Evolutionary conservation across 768 basidiomycete species (phyloP).

Genomic region (Inosperma sp.): DNA sequence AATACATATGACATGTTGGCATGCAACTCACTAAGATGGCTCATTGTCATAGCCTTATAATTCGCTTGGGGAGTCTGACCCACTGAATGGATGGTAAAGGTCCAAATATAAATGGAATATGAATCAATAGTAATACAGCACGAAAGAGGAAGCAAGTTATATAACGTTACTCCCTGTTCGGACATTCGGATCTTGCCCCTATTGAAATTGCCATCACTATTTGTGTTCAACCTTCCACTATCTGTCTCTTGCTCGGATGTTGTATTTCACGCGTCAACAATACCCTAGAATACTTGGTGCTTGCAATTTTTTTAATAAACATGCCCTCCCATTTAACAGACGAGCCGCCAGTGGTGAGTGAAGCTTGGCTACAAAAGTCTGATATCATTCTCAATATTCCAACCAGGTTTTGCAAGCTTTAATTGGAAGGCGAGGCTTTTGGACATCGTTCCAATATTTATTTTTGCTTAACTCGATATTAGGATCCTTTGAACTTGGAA

Average conservation of each 20-base stretch:
- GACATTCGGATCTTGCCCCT: too few species aligned
- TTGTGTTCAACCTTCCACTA: too few species aligned
- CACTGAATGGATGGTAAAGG: too few species aligned
- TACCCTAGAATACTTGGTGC: constrained; percentile 11
- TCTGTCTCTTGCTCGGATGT: too few species aligned
- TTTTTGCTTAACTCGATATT: not conserved
- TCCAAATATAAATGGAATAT: too few species aligned
- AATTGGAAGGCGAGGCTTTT: constrained; percentile 39
- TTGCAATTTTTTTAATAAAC: too few species aligned
- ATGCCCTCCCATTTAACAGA: constrained; percentile 11
- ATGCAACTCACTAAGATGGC: constrained; percentile 25
- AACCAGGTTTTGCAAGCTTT: constrained; percentile 37
- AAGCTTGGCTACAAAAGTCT: not conserved
- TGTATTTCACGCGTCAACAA: constrained; percentile 14
- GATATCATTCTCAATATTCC: constrained; percentile 1
- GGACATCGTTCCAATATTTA: not conserved
- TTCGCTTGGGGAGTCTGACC: too few species aligned
- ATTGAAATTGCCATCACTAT: too few species aligned
- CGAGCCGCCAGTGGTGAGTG: constrained; percentile 29
- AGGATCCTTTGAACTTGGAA: constrained; percentile 85
- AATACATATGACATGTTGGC: constrained; percentile 45
- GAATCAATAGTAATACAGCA: too few species aligned
- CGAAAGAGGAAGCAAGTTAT: too few species aligned
- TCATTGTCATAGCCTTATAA: too few species aligned
- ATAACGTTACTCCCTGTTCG: too few species aligned